Evolutionary conservation across 1,284 basidiomycete genomes (phyloP).

Genomic region (Grifola frondosa): DNA sequence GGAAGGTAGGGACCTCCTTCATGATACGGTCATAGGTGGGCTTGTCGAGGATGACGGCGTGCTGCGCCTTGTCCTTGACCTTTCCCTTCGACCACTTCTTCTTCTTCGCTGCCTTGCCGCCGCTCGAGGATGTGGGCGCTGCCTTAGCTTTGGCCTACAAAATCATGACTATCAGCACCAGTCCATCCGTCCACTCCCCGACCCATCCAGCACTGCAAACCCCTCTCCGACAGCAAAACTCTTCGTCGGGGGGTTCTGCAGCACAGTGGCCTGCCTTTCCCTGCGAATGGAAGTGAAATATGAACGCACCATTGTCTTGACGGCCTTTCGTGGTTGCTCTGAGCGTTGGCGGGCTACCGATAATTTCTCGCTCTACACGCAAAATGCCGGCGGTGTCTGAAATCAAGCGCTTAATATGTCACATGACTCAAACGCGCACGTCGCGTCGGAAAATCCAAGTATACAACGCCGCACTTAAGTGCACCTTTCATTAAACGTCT

Average conservation of each 20-base stretch:
- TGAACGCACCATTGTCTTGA: conserved; percentile 34
- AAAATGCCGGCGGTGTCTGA: conserved; percentile 17
- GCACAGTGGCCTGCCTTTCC: conserved; percentile 5
- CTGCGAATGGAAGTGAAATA: conserved; percentile 6
- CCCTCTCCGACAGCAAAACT: conserved; percentile 7
- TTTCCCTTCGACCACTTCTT: conserved; percentile 99
- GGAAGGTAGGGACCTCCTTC: conserved; percentile 99
- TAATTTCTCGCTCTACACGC: conserved; percentile 9
- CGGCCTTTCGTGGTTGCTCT: conserved; percentile 28
- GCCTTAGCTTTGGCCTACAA: conserved; percentile 79
- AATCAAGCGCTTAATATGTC: conserved; percentile 4
- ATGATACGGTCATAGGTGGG: conserved; percentile 90
- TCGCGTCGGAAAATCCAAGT: no score
- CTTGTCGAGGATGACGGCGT: conserved; percentile 94
- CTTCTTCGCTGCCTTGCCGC: conserved; percentile 91
- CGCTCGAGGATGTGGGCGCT: conserved; percentile 62
- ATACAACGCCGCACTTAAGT: no score
- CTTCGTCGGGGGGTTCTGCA: background rate
- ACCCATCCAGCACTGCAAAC: conserved; percentile 22
- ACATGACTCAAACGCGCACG: no score
- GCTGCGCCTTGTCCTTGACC: conserved; percentile 98
- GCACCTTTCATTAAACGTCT: no score
- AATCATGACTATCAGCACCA: conserved; percentile 14
- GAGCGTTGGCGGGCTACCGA: conserved; percentile 12
- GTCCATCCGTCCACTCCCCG: conserved; percentile 22